phyloP scores from a whole-genome alignment of 2,329 filamentous ascomycete species.

The Aspergillus proliferans region DNA sequence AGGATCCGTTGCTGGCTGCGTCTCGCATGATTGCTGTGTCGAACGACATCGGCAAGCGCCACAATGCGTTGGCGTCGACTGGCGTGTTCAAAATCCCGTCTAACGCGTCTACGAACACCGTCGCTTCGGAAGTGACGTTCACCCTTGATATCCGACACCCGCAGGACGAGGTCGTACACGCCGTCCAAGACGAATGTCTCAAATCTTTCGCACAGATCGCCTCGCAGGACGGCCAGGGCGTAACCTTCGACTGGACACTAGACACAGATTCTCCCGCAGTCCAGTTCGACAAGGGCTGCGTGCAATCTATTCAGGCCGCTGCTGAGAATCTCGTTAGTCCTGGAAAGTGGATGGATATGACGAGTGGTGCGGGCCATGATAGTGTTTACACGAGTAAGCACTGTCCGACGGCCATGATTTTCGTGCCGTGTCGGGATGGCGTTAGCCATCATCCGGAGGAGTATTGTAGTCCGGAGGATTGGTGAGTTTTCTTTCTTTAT shows the following conservation, averaged over 20 bases:
- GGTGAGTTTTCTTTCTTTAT: conserved; percentile 13
- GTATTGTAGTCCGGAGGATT: conserved; percentile 46
- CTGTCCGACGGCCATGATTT: conserved; percentile 58
- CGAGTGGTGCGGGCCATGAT: conserved; percentile 55
- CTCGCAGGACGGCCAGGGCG: conserved; percentile 45
- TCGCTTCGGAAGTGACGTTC: conserved; percentile 58
- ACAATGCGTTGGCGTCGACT: conserved; percentile 56
- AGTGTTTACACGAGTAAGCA: conserved; percentile 51
- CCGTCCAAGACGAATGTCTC: conserved; percentile 50
- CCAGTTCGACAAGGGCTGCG: conserved; percentile 57
- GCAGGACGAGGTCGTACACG: conserved; percentile 48
- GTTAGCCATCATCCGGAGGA: conserved; percentile 55
- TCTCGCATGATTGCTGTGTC: conserved; percentile 59
- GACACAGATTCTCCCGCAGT: conserved; percentile 54
- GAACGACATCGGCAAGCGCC: conserved; percentile 52
- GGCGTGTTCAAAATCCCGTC: conserved; percentile 58
- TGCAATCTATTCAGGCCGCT: conserved; percentile 53
- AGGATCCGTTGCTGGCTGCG: conserved; percentile 59
- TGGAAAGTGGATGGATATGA: conserved; percentile 43
- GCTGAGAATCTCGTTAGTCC: conserved; percentile 50
- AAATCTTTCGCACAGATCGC: conserved; percentile 52
- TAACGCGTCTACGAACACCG: conserved; percentile 59
- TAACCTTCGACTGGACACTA: conserved; percentile 48
- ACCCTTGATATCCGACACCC: conserved; percentile 59
- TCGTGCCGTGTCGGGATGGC: conserved; percentile 53